Base-by-base conservation (phyloP, 306 rosid species). In the Alnus glutinosa region DNA sequence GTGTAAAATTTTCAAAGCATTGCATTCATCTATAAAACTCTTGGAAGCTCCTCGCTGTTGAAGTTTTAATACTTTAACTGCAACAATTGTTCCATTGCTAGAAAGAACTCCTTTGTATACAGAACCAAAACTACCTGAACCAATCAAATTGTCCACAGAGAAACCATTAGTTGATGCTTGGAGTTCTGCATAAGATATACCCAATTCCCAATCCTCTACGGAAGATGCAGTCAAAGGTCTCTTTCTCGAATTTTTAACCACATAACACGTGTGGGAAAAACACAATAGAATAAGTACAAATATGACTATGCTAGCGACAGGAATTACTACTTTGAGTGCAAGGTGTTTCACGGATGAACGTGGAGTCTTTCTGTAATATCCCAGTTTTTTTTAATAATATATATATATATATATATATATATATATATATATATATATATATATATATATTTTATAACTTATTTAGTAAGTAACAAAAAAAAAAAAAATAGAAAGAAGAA, bases 81-180 rank as follows among this genome's bases (percentile, higher is more conserved):
- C 89, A 18, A 86, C 73, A 49, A 1, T 46, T 62, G 80, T 50
- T 64, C 48, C 81, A 55, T 77, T 77, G 0, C 23, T 3, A 28
- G 62, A 18, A 50, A 86, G 81, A 5, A 42, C 75, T 70, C 87
- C 89, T 78, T 80, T 86, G 66, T 86, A 86, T 2, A 83, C 79
- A 64, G 76, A 83, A 67, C 87, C 85, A 73, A 85, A 87, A 55
- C 84, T 79, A 79, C 88, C 78, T 3, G 30, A 70, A 14, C 85
- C 87, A 16, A 87, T 77, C 69, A 87, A 28, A 71, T 85, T 83
- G 30, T 75, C 82, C 4, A 15, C 10, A 2, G 87, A 83, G 76
- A 87, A 85, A 2, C 87, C 82, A 2, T 76, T 78, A 5, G 87
- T 85, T 57, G 79, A 70, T 54, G 70, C 68, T 2, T 3, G 62